Evolutionary conservation across 2,329 filamentous ascomycete genomes (phyloP).

Genomic region (Xylogone sp.): DNA sequence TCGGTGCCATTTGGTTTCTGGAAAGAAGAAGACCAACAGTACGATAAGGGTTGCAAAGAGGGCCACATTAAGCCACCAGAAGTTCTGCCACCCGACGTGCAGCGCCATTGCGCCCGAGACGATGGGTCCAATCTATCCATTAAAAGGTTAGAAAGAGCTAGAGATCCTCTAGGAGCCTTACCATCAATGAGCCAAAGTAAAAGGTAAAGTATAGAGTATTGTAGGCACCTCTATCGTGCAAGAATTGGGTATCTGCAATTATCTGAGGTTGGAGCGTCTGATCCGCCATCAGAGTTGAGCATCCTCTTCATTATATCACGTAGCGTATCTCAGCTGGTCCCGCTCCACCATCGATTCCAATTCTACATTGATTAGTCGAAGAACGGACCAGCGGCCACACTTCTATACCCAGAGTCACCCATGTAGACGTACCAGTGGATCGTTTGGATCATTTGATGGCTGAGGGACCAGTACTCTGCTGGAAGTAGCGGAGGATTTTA

Average conservation of each 20-base stretch:
- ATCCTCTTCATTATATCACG: too few relatives aligned
- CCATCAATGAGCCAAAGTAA: slow-evolving; percentile 61
- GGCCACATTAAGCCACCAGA: slow-evolving; percentile 63
- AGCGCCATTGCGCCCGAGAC: slow-evolving; percentile 58
- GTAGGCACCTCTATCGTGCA: slow-evolving; percentile 59
- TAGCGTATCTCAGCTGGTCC: slow-evolving; percentile 62
- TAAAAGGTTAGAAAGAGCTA: slow-evolving; percentile 7
- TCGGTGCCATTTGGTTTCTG: slow-evolving; percentile 59
- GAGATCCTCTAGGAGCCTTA: slow-evolving; percentile 23
- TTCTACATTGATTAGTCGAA: too few relatives aligned
- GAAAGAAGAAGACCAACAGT: slow-evolving; percentile 55
- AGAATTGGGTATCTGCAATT: slow-evolving; percentile 62
- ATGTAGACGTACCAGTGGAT: slow-evolving; percentile 36
- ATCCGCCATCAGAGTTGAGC: too few relatives aligned
- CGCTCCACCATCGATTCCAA: slow-evolving; percentile 50
- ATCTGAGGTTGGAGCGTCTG: slow-evolving; percentile 57
- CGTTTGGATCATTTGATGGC: slow-evolving; percentile 42
- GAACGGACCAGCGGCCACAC: too few relatives aligned
- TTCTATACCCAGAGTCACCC: too few relatives aligned
- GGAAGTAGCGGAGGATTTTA: slow-evolving; percentile 43
- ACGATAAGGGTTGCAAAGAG: slow-evolving; percentile 46
- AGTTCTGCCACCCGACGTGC: slow-evolving; percentile 56
- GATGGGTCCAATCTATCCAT: slow-evolving; percentile 45
- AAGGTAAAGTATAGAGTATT: slow-evolving; percentile 51
- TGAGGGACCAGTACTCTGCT: slow-evolving; percentile 45